A percentile compares a stretch with the other conserved stretches of the same genome.
These are phyloP conservation scores for Dorcoceras hygrometricum DNA, from an alignment of 257 asterid species.

Conservation along the genomic window DNA sequence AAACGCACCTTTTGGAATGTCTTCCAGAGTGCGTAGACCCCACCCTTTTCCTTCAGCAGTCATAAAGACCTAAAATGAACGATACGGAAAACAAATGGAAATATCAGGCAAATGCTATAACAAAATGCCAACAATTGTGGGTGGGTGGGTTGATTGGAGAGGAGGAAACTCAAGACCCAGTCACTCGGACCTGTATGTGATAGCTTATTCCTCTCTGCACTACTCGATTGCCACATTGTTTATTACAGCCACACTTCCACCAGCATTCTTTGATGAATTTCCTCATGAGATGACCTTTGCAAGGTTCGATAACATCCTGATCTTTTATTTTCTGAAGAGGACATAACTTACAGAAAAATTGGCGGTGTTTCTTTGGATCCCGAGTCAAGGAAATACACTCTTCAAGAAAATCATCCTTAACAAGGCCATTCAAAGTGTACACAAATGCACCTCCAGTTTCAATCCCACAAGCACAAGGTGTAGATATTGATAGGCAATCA, in stretches of 20 bases:
- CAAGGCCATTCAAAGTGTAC: constrained; percentile 75
- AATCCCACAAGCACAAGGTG: constrained; percentile 73
- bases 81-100: constrained; percentile 19
- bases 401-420: constrained; percentile 68
- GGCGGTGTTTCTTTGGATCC: constrained; percentile 62
- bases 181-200: constrained; percentile 61
- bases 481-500: constrained; percentile 60
- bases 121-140: not conserved
- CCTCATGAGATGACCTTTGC: constrained; percentile 91
- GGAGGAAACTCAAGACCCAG: constrained; percentile 14
- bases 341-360: constrained; percentile 69
- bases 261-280: constrained; percentile 90
- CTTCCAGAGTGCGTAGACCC: constrained; percentile 97
- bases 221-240: constrained; percentile 88
- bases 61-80: constrained; percentile 68
- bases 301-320: constrained; percentile 52
- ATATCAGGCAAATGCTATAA: not conserved
- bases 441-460: constrained; percentile 83
- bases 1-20: constrained; percentile 89
- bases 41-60: constrained; percentile 83
- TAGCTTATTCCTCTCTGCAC: constrained; percentile 87
- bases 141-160: not conserved
- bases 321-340: constrained; percentile 77
- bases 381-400: constrained; percentile 76
- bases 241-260: constrained; percentile 89